A percentile compares a stretch with the other conserved stretches of the same genome.
These are phyloP conservation scores for Cyberlindnera samutprakarnensis DNA, from an alignment of 805 yeast genomes.

Conservation along the genomic window DNA sequence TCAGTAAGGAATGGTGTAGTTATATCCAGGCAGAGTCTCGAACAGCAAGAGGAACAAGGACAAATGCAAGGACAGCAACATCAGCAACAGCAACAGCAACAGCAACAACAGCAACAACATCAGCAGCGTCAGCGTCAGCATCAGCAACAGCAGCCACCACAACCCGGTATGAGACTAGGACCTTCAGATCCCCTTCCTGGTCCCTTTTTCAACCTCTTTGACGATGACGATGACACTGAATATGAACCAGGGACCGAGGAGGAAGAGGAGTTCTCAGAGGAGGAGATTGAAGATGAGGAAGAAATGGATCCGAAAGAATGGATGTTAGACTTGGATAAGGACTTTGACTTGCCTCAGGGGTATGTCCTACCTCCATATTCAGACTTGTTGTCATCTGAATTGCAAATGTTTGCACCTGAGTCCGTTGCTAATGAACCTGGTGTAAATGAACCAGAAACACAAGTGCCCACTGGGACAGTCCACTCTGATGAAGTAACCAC, in stretches of 20 bases:
- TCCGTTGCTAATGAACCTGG: no score
- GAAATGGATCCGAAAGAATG: conserved; percentile 4
- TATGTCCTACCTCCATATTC: conserved; percentile 3
- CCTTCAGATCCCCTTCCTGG: conserved; percentile 2
- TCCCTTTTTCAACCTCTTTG: conserved; percentile 1
- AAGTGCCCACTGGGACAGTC: neutral
- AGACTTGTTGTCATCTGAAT: conserved; percentile 2
- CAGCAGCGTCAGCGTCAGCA: no score
- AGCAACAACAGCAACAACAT: no score
- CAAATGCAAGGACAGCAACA: no score
- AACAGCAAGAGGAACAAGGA: no score
- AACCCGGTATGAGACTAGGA: neutral
- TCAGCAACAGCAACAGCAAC: no score
- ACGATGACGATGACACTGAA: conserved; percentile 7
- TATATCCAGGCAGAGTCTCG: no score
- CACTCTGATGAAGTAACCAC: neutral
- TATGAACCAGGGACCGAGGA: conserved; percentile 8
- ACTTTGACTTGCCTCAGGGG: conserved; percentile 2
- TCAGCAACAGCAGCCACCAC: no score
- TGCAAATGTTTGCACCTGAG: conserved; percentile 3
- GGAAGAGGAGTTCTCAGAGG: conserved; percentile 3
- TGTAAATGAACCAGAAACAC: neutral
- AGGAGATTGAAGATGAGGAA: conserved; percentile 3
- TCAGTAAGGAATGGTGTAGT: no score
- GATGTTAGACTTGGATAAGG: conserved; percentile 3